Base-by-base conservation (phyloP, 2,329 filamentous ascomycete genomes). In the Kalmusia sp. region DNA sequence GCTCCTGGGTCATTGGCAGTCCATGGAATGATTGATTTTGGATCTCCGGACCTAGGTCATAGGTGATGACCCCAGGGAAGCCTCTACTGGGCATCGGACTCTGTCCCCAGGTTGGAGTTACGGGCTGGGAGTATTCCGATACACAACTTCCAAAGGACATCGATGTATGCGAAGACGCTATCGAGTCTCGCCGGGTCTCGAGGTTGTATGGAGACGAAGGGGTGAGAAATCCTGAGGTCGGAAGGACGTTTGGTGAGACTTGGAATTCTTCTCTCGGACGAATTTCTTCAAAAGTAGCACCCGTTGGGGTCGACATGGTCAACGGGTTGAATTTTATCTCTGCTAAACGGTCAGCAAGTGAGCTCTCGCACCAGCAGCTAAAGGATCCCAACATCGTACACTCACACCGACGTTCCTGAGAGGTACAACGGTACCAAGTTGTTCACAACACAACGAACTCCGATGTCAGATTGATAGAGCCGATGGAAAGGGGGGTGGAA, bases 121-220 rank as follows among this genome's bases (percentile, higher is more conserved):
- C 60, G 9, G 69, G 68, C 35, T 65, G 53, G 3, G 66, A 68
- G 43, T 61, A 69, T 5, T 67, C 63, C 3, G 59, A 58, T 7
- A 54, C 48, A 15, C 51, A 54, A 14, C 53, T 55, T 7, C 51
- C 51, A 19, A 57, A 55, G 1, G 59, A 56, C 51, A 56, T 55
- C 4, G 69, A 56, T 14, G 68, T 70, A 24, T 70, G 61, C 12
- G 63, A 61, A 3, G 70, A 73, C 3, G 63, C 65, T 9, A 65
- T 58, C 1, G 65, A 70, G 49, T 69, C 65, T 48, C 70, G 59
- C 30, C 69, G 64, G 38, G 60, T 63, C 17, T 73, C 69, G 14
- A 64, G 44, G 27, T 52, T 57, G 57, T 65, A 71, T 12, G 64
- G 57, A 2, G 63, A 60, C 2, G 67, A 59, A 22, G 67, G 68